Evolutionary conservation across 306 rosid species (phyloP), one percentile per base, ranked within the genome.

Genomic region (Datisca glomerata): DNA sequence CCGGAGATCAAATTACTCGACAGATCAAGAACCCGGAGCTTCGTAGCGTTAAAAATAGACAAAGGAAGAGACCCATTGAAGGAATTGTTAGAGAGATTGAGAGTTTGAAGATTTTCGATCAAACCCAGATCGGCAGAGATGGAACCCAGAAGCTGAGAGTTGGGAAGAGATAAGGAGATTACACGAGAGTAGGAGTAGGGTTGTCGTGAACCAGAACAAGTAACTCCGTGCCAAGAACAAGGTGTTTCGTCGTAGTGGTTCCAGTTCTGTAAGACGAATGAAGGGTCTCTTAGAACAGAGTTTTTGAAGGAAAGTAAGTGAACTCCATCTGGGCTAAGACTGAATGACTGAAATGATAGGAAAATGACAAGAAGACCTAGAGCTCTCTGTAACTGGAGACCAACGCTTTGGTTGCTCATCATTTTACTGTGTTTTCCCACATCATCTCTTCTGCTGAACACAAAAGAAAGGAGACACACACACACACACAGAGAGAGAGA

Each of bases 31-130:
- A 48, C 57, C 19, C 32, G 55, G 22, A 91, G 93, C 53, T 70
- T 18, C 1, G 80, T 56, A 13, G 73, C 51, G 47, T 74, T 69
- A 52, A 81, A 80, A 1, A 80, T 61, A 0, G 81, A 68, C 4
- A 25, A 7, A 0, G 86, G 87, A 6, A 91, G 70, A 17, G 98
- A 70, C 17, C 98, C 98, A 25, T 91, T 91, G 21, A 91, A 44
- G 7, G 84, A 78, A 55, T 84, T 91, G 45, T 84, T 64, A 12
- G 98, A 78, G 47, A 91, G 95, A 59, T 84, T 74, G n/a, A 91
- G 72, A 56, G 37, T 36, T 53, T 67, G 80, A 4, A 91, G 94
- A 37, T 66, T 65, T 4, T 80, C 49, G 39, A 91, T 61, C 40
- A 61, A 51, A 18, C 91, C 94, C 59, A 91, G 59, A 61, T 80